A percentile compares a stretch with the other conserved stretches of the same genome.
These are phyloP conservation scores for Suhomyces vadensis DNA, from an alignment of 805 yeast genomes.

Conservation along the genomic window DNA sequence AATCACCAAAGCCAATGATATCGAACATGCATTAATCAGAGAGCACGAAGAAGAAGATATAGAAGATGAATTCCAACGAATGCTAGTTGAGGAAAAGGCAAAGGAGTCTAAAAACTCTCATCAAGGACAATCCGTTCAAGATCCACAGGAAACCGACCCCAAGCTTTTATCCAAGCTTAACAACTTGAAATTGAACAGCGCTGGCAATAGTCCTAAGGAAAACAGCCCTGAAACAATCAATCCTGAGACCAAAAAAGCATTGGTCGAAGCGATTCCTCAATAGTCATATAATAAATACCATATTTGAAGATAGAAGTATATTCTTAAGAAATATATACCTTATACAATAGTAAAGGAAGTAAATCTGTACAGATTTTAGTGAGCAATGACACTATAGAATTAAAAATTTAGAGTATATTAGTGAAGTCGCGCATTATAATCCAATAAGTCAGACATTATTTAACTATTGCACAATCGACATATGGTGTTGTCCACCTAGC, in stretches of 20 bases:
- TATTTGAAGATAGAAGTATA: too few relatives aligned
- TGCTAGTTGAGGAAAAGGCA: conserved; percentile 18
- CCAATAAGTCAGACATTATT: too few relatives aligned
- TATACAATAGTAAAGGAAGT: background rate
- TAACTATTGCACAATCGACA: background rate
- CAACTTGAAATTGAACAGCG: background rate
- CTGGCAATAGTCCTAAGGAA: too few relatives aligned
- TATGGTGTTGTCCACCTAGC: background rate
- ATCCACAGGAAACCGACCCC: too few relatives aligned
- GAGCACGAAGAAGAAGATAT: conserved; percentile 24
- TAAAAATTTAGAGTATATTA: conserved; percentile 5
- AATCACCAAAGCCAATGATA: conserved; percentile 27
- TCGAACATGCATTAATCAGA: conserved; percentile 24
- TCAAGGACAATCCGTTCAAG: too few relatives aligned
- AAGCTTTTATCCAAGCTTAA: background rate
- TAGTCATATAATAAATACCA: background rate
- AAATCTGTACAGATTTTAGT: background rate
- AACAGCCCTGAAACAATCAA: too few relatives aligned
- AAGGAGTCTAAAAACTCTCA: conserved; percentile 4
- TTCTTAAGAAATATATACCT: conserved; percentile 1
- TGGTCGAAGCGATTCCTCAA: background rate
- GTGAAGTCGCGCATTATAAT: background rate
- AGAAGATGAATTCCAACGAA: conserved; percentile 29
- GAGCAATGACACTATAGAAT: conserved; percentile 6
- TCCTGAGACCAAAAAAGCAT: background rate